These are phyloP conservation scores for Lichtheimia hyalospora DNA, from an alignment of 371 early-diverging fungal genomes.

Conservation along the genomic window DNA sequence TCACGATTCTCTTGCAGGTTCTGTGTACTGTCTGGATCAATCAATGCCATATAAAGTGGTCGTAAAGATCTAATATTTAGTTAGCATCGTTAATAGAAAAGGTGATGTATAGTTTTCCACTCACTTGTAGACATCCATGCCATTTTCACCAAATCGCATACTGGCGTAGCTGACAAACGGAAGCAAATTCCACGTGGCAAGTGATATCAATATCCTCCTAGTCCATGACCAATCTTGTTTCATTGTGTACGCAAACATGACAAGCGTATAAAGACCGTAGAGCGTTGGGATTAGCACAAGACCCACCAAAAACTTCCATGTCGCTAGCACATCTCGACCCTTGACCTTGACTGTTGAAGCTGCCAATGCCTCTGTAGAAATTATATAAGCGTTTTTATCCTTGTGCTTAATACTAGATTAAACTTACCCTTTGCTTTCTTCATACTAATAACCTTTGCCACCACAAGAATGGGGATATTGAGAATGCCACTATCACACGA, in stretches of 20 bases:
- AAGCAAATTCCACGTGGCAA: constrained; percentile 57
- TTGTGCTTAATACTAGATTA: not conserved
- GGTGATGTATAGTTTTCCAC: constrained; percentile 6
- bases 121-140: constrained; percentile 81
- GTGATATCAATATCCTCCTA: constrained; percentile 39
- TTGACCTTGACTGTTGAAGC: constrained; percentile 91
- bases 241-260: constrained; percentile 49
- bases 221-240: constrained; percentile 33
- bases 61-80: constrained; percentile 62
- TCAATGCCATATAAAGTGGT: constrained; percentile 78
- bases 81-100: no score
- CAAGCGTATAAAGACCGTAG: constrained; percentile 71
- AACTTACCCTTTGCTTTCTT: constrained; percentile 74
- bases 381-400: constrained; percentile 1
- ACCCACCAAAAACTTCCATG: constrained; percentile 94
- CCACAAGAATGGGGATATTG: constrained; percentile 77
- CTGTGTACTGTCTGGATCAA: constrained; percentile 59
- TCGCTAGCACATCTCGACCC: constrained; percentile 93
- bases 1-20: constrained; percentile 67
- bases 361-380: constrained; percentile 73
- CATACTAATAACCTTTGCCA: constrained; percentile 71
- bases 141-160: constrained; percentile 87
- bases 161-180: constrained; percentile 81
- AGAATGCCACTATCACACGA: constrained; percentile 58
- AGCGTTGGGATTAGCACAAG: constrained; percentile 77